Evolutionary conservation across 2,329 filamentous ascomycete species (phyloP), one percentile per base, ranked within the genome.

Genomic region (Aureobasidium mangrovei): DNA sequence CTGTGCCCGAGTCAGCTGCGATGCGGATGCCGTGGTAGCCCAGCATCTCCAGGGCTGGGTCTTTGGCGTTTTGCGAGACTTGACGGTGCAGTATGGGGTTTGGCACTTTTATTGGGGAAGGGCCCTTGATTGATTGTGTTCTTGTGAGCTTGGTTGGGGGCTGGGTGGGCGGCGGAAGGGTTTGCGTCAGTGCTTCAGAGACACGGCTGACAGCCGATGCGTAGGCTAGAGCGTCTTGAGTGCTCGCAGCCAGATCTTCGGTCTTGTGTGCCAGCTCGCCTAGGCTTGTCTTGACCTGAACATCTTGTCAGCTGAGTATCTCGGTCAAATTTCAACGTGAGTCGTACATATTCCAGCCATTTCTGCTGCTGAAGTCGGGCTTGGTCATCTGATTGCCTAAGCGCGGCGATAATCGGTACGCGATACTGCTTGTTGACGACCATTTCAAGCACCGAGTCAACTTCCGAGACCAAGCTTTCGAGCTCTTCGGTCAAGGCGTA

Each of bases 371-470:
- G 66, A 39, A 64, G 62, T 18, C 58, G 60, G 27, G 62, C 60
- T 43, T 73, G 68, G 31, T 63, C 61, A 29, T 69, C 66, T 27
- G 65, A 66, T 7, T 67, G 62, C 26, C 69, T 60, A 53, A 71
- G 66, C 27, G 64, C 62, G 8, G 69, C 65, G 4, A 80, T 68
- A 1, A 84, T 80, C 0, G 84, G 84, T 56, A 81, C 77, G 4
- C 85, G 72, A 60, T 83, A 77, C 63, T 86, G 81, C 60, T 85
- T 79, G 59, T 87, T 82, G 1, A 83, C 75, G 0, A 84, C 81
- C 80, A 88, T 88, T 58, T 85, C 80, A 5, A 83, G 79, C 2
- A 88, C 81, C 0, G 84, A 80, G 0, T 84, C 70, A 39, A 88
- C 82, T 63, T 88, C 85, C 0, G 82, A 73, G 60, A 85, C 84